A percentile compares a stretch with the other conserved stretches of the same genome.
phyloP scores from a whole-genome alignment of 176 grass and related monocot genomes.

The Miscanthus lutarioriparius region DNA sequence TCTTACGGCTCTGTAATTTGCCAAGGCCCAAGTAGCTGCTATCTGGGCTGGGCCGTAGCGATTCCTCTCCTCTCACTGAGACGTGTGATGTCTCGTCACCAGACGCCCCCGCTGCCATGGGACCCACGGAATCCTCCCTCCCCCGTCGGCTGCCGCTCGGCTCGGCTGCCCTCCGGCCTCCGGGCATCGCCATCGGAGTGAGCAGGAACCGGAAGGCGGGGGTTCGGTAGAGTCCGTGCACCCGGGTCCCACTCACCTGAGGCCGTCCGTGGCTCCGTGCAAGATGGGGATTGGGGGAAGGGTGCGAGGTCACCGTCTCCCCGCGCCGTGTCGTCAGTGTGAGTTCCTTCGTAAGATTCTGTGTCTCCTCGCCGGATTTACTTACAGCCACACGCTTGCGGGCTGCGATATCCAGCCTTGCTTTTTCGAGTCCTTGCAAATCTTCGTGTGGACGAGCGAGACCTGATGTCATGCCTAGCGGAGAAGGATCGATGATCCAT shows the following conservation, averaged over 20 bases:
- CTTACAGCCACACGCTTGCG: background rate
- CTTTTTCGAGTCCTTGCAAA: background rate
- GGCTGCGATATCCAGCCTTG: background rate
- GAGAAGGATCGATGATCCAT: background rate
- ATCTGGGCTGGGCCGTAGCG: background rate
- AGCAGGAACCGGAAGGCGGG: background rate
- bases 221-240: background rate
- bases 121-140: background rate
- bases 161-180: background rate
- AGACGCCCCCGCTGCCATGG: background rate
- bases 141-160: background rate
- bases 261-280: background rate
- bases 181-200: constrained; percentile 4
- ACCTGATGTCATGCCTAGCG: background rate
- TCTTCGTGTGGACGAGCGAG: constrained; percentile 4
- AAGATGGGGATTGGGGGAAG: background rate
- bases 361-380: background rate
- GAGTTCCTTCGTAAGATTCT: constrained; percentile 22
- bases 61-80: background rate
- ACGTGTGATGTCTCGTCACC: no score
- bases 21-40: background rate
- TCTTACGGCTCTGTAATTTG: background rate
- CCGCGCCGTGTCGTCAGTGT: background rate
- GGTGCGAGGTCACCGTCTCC: constrained; percentile 29
- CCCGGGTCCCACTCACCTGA: background rate